Evolutionary conservation across 768 basidiomycete genomes (phyloP).

Genomic region (Suillus ampliporus): DNA sequence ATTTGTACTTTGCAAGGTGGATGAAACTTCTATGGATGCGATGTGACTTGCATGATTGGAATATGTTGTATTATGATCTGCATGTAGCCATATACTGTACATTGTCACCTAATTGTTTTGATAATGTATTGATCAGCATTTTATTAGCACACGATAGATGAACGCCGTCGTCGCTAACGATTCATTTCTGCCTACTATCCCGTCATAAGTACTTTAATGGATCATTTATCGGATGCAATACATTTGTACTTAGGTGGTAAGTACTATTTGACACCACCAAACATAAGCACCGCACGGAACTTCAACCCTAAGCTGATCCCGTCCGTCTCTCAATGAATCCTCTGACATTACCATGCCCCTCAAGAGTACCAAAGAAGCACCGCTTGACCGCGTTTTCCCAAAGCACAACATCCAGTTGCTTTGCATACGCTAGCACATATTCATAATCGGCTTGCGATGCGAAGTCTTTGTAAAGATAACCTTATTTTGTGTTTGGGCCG

Average conservation of each 20-base stretch:
- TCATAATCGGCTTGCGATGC: slow-evolving; percentile 88
- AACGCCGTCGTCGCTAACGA: slow-evolving; percentile 1
- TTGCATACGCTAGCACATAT: slow-evolving; percentile 84
- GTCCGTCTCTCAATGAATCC: slow-evolving; percentile 80
- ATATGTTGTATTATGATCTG: slow-evolving; percentile 20
- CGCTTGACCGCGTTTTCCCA: slow-evolving; percentile 80
- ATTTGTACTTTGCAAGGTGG: slow-evolving; percentile 49
- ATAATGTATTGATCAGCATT: too few species aligned
- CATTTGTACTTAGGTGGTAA: not conserved
- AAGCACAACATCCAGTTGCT: slow-evolving; percentile 77
- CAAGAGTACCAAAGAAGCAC: slow-evolving; percentile 82
- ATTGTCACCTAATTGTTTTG: slow-evolving; percentile 20
- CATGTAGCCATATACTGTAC: slow-evolving; percentile 16
- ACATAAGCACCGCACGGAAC: not conserved
- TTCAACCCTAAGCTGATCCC: slow-evolving; percentile 36
- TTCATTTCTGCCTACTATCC: not conserved
- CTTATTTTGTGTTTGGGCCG: slow-evolving; percentile 43
- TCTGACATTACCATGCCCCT: slow-evolving; percentile 79
- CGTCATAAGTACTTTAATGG: not conserved
- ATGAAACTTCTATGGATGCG: slow-evolving; percentile 18
- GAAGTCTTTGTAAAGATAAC: slow-evolving; percentile 89
- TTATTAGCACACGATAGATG: not conserved
- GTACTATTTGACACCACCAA: not conserved
- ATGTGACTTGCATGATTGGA: not conserved
- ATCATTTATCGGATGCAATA: slow-evolving; percentile 8